Evolutionary conservation across 192 early-diverging fungal species (phyloP), one percentile per base, ranked within the genome.

Genomic region (Entomortierella parvispora): DNA sequence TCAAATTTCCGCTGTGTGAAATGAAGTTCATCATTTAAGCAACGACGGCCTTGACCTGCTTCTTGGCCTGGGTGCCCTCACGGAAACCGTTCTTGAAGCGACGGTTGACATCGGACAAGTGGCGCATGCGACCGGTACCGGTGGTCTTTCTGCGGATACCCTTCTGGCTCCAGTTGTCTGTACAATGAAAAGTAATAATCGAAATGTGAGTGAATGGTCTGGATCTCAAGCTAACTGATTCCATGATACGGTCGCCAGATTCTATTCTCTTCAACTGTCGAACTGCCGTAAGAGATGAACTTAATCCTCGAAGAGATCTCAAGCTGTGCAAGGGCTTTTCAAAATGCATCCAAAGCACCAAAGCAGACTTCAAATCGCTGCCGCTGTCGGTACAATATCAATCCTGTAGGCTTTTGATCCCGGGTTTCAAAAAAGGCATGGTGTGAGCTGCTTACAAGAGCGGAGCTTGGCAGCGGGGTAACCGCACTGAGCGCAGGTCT

Each of bases 401-500:
- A 37, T 17, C 7, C 2, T 25, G 18, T 12, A 20, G 8, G 18
- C 31, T 33, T 1, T 28, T 4, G 44, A 25, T 48, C 45, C 14
- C 8, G 9, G n/a, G 20, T 17, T 15, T 20, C 15, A 34, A 31
- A 56, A 56, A 43, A 46, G 44, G 26, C 28, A 49, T 25, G 32
- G 64, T 26, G 29, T 44, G 44, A 9, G 37, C 50, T 62, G 80
- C 86, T 87, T 82, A 94, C 90, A 99, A 81, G 87, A 90, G 80
- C 97, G 91, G 83, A 92, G 95, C 91, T 99, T 99, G 81, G 96
- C 95, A 71, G 96, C 87, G 47, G 97, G 97, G 86, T 97, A 99
- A 61, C 95, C 96, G 88, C 97, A 99, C 82, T 95, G 94, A 80
- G 96, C 95, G 86, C 97, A 99, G 47, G 95, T 97, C 94, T 99